Conservation (phyloP, 2,329 filamentous ascomycete genomes). For the Dothiorella sarmentorum region DNA sequence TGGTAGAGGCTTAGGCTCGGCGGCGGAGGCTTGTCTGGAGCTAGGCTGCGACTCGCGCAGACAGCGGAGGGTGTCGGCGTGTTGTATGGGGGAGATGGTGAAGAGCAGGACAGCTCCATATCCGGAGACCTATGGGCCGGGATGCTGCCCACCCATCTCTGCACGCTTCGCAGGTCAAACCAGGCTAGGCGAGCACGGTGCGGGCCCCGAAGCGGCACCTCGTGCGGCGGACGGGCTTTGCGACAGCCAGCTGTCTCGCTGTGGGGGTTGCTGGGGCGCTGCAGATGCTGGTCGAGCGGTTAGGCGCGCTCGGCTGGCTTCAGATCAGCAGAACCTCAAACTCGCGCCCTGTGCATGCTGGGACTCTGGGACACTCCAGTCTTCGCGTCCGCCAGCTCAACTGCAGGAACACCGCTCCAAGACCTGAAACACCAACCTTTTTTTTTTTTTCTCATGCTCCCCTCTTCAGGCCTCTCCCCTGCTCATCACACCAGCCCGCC, state of each 20-base stretch:
- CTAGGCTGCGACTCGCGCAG: constrained; percentile 11
- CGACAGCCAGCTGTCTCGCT: constrained; percentile 17
- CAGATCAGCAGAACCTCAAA: constrained; percentile 10
- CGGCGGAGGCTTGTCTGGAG: not conserved
- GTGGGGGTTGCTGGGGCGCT: constrained; percentile 13
- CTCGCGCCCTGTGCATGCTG: not conserved
- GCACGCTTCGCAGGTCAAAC: constrained; percentile 3
- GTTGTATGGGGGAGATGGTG: constrained; percentile 10
- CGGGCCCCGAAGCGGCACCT: constrained; percentile 14
- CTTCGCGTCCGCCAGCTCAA: no score
- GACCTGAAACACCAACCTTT: constrained; percentile 10
- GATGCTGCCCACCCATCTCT: constrained; percentile 1
- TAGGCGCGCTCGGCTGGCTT: constrained; percentile 6
- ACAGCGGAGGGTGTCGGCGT: not conserved
- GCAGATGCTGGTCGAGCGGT: not conserved
- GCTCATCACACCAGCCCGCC: constrained; percentile 8
- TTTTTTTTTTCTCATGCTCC: not conserved
- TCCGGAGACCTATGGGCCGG: constrained; percentile 14
- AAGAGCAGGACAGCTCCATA: constrained; percentile 5
- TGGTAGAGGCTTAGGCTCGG: constrained; percentile 2
- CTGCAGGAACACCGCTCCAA: not conserved
- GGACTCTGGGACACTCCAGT: not conserved
- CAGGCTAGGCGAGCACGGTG: constrained; percentile 12
- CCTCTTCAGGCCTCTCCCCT: constrained; percentile 13
- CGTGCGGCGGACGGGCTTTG: constrained; percentile 9